Evolutionary conservation across 768 basidiomycete genomes (phyloP).

Genomic region (Russula virescens): DNA sequence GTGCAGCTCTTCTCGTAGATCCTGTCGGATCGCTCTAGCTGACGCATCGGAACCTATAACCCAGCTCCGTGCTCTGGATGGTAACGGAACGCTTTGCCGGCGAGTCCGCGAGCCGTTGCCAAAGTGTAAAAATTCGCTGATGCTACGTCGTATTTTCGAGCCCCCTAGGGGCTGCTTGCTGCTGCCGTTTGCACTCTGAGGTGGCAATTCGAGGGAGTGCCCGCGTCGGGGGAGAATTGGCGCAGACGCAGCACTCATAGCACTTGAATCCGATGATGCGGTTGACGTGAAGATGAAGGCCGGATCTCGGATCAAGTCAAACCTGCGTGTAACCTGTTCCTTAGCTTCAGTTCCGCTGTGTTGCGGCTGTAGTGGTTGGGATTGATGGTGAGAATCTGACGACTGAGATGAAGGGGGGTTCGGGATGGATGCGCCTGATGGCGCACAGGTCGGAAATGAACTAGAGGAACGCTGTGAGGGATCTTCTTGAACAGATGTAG

Average conservation of each 20-base stretch:
- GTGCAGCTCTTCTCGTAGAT: background rate
- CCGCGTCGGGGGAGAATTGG: constrained; percentile 8
- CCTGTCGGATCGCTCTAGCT: background rate
- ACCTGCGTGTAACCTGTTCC: background rate
- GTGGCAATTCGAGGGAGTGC: constrained; percentile 17
- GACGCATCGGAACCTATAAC: background rate
- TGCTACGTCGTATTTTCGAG: constrained; percentile 13
- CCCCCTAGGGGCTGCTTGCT: background rate
- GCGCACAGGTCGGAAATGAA: background rate
- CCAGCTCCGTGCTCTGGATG: background rate
- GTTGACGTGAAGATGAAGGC: background rate
- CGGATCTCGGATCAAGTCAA: constrained; percentile 4
- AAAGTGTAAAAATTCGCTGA: constrained; percentile 11
- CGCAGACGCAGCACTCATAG: background rate
- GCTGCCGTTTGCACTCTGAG: background rate
- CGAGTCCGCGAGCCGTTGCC: constrained; percentile 8
- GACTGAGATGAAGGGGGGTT: background rate
- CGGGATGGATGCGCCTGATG: background rate
- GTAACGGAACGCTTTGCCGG: constrained; percentile 1
- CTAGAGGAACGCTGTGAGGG: background rate
- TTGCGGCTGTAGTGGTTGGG: background rate
- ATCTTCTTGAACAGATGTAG: background rate
- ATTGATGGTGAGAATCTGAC: background rate
- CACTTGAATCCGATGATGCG: background rate
- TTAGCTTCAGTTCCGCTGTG: no score